A percentile compares a stretch with the other conserved stretches of the same genome.
These are phyloP conservation scores for Diphasiastrum complanatum DNA, from an alignment of 83 land plant species.

Conservation along the genomic window DNA sequence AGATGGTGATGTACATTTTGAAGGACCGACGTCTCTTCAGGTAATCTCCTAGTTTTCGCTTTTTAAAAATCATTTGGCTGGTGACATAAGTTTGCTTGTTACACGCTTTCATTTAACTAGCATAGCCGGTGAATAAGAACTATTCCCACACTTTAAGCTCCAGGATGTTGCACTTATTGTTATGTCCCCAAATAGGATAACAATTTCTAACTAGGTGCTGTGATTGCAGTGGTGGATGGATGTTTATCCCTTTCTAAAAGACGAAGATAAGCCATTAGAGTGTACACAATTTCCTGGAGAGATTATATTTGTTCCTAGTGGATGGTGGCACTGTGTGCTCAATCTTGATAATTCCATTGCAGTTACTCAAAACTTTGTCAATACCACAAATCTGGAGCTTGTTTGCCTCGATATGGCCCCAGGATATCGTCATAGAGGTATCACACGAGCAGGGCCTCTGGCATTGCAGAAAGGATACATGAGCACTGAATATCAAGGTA, in stretches of 20 bases:
- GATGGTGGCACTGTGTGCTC: conserved; percentile 99
- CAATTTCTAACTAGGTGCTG: too few species aligned
- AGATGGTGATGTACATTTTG: conserved; percentile 91
- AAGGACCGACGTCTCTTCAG: conserved; percentile 88
- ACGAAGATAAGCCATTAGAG: conserved; percentile 83
- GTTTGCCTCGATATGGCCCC: conserved; percentile 96
- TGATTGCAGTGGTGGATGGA: conserved; percentile 99
- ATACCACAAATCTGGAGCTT: conserved; percentile 73
- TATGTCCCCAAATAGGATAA: too few species aligned
- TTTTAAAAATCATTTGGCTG: background rate
- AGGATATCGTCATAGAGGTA: conserved; percentile 87
- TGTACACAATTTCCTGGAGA: conserved; percentile 94
- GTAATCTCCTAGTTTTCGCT: conserved; percentile 28
- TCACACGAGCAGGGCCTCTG: conserved; percentile 89
- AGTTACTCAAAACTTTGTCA: conserved; percentile 96
- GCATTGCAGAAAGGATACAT: conserved; percentile 42
- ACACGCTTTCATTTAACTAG: background rate
- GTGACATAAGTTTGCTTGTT: background rate
- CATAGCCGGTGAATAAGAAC: too few species aligned
- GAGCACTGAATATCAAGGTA: background rate
- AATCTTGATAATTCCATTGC: conserved; percentile 87
- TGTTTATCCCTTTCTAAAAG: conserved; percentile 72
- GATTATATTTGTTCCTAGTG: conserved; percentile 96
- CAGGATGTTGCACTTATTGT: too few species aligned
- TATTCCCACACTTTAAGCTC: too few species aligned